Conservation (phyloP, 1,284 basidiomycete species). For the Leccinum pachyderme region DNA sequence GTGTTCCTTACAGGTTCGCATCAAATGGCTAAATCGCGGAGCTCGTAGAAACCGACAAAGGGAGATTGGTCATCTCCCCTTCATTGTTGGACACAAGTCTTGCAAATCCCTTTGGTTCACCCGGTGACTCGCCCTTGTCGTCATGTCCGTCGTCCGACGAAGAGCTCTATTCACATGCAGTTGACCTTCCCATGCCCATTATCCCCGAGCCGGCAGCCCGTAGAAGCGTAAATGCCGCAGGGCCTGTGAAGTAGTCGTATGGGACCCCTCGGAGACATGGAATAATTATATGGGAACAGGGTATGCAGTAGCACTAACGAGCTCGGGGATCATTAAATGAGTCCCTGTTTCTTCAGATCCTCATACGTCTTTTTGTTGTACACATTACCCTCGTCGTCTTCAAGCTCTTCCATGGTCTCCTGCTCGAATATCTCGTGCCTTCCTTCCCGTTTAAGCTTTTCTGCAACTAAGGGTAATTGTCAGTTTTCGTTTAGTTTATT, state of each 20-base stretch:
- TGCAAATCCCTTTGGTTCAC: conserved; percentile 70
- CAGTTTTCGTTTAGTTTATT: not conserved
- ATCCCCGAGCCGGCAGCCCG: conserved; percentile 39
- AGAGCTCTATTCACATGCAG: conserved; percentile 71
- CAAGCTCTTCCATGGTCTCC: conserved; percentile 94
- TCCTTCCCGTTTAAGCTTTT: conserved; percentile 93
- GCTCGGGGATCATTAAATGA: conserved; percentile 51
- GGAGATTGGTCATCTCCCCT: conserved; percentile 47
- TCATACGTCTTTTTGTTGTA: conserved; percentile 91
- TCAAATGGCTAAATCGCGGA: conserved; percentile 4
- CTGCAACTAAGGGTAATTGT: conserved; percentile 65
- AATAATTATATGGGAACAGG: conserved; percentile 5
- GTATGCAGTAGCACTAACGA: conserved; percentile 12
- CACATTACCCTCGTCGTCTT: conserved; percentile 96
- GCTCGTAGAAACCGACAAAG: conserved; percentile 56
- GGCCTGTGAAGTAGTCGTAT: conserved; percentile 14
- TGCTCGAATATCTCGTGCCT: conserved; percentile 86
- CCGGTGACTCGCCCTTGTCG: conserved; percentile 58
- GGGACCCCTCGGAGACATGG: not conserved
- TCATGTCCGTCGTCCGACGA: conserved; percentile 82
- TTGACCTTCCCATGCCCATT: conserved; percentile 62
- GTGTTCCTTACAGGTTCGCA: conserved; percentile 12
- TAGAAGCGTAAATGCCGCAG: conserved; percentile 16
- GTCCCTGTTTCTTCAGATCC: conserved; percentile 87
- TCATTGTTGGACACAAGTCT: conserved; percentile 39